Percentiles rank a stretch among this genome's conserved stretches.
phyloP scores from a whole-genome alignment of 2,329 filamentous ascomycete species.

The Decorospora gaudefroyi region DNA sequence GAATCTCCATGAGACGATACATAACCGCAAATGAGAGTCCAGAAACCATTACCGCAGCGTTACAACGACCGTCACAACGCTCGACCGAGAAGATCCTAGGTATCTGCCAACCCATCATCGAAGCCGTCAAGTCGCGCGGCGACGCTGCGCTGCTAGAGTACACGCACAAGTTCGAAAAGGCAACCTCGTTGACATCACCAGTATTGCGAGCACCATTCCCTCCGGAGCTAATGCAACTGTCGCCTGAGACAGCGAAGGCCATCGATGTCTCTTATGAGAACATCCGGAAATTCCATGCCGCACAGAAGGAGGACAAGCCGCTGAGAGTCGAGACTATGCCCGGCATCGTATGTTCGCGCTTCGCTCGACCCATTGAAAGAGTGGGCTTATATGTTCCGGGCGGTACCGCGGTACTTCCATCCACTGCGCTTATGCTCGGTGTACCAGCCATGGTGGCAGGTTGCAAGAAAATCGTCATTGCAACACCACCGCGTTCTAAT shows the following conservation, averaged over 20 bases:
- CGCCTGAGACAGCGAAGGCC: constrained; percentile 82
- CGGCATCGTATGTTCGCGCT: constrained; percentile 90
- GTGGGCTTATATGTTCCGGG: constrained; percentile 97
- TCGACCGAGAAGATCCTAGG: constrained; percentile 92
- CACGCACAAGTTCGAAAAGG: constrained; percentile 98
- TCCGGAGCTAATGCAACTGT: constrained; percentile 79
- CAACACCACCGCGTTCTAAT: constrained; percentile 85
- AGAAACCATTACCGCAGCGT: constrained; percentile 69
- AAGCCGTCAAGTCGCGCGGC: constrained; percentile 79
- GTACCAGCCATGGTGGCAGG: constrained; percentile 97
- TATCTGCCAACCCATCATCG: constrained; percentile 89
- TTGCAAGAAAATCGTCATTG: constrained; percentile 91
- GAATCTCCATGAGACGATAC: constrained; percentile 82
- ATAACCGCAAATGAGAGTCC: constrained; percentile 67
- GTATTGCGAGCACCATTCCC: constrained; percentile 91
- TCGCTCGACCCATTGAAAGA: constrained; percentile 87
- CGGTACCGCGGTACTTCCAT: constrained; percentile 94
- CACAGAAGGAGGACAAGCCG: constrained; percentile 82
- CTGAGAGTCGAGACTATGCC: constrained; percentile 96
- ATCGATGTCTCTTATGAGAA: constrained; percentile 95
- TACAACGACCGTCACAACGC: constrained; percentile 89
- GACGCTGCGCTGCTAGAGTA: constrained; percentile 89
- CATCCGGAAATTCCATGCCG: constrained; percentile 90
- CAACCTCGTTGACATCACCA: constrained; percentile 84
- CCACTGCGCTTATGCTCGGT: constrained; percentile 95